Evolutionary conservation across 441 rosid genomes (phyloP).

Genomic region (Breynia disticha): DNA sequence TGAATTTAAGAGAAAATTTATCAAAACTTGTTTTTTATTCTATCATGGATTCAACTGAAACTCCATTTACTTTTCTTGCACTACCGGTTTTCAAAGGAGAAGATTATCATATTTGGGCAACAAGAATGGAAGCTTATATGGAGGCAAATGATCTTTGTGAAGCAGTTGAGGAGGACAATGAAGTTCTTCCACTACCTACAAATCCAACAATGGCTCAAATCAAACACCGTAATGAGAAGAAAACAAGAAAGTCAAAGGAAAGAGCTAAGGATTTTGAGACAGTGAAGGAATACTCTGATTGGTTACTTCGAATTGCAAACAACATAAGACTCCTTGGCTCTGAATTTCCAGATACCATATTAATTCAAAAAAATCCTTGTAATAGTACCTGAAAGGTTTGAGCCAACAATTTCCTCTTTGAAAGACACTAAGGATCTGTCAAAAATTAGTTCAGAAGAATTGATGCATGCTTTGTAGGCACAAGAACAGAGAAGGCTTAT

Average conservation of each 20-base stretch:
- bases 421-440: not conserved
- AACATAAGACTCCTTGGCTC: not conserved
- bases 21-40: too few relatives aligned
- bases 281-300: not conserved
- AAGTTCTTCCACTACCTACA: slow-evolving; percentile 1
- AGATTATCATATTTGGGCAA: not conserved
- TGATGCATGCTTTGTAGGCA: not conserved
- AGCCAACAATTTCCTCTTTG: not conserved
- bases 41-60: too few relatives aligned
- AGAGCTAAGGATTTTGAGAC: not conserved
- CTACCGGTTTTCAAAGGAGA: not conserved
- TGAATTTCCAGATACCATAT: not conserved
- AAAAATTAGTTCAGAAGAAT: not conserved
- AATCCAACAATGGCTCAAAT: slow-evolving; percentile 17
- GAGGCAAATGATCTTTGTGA: slow-evolving; percentile 13
- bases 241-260: slow-evolving; percentile 13
- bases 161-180: slow-evolving; percentile 10
- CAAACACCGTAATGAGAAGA: slow-evolving; percentile 11
- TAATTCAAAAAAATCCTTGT: not conserved
- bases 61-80: too few relatives aligned
- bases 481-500: slow-evolving; percentile 1
- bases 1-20: too few relatives aligned
- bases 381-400: slow-evolving; percentile 4
- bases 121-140: not conserved
- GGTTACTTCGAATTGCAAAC: not conserved